Percentiles rank a stretch among this genome's conserved stretches.
These are phyloP conservation scores for Penicillium occitanis DNA, from an alignment of 2,329 filamentous ascomycete species.

Conservation along the genomic window DNA sequence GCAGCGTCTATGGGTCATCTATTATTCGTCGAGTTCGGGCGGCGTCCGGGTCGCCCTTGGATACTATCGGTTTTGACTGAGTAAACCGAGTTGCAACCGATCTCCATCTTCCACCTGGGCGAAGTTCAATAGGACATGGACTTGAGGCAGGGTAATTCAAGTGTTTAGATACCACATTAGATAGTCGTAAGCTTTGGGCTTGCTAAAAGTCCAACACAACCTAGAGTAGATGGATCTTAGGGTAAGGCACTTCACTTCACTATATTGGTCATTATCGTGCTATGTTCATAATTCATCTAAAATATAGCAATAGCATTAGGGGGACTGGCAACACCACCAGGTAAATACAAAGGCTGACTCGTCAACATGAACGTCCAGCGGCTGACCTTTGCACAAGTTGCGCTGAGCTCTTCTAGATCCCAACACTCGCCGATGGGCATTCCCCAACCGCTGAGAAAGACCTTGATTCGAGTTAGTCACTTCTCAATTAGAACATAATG, in stretches of 20 bases:
- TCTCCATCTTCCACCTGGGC: too few relatives aligned
- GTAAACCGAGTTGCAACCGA: background rate
- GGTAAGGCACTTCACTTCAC: background rate
- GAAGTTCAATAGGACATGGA: background rate
- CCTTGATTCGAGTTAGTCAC: background rate
- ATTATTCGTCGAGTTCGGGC: background rate
- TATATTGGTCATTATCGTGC: background rate
- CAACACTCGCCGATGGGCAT: conserved; percentile 43
- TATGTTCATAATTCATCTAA: conserved; percentile 4
- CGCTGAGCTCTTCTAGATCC: conserved; percentile 38
- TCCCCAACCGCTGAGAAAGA: conserved; percentile 45
- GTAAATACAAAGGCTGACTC: conserved; percentile 32
- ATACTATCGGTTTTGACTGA: background rate
- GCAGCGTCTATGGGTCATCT: background rate
- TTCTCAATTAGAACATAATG: background rate
- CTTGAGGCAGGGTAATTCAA: background rate
- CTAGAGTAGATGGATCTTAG: background rate
- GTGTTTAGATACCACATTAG: background rate
- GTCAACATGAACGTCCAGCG: conserved; percentile 48
- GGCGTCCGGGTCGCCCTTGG: background rate
- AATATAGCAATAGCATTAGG: conserved; percentile 29
- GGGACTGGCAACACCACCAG: conserved; percentile 27
- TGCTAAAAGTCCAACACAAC: background rate
- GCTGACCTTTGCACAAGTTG: conserved; percentile 31
- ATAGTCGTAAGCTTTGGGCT: background rate